Evolutionary conservation across 345 rosid genomes (phyloP).

Genomic region (Erysimum cheiranthoides): DNA sequence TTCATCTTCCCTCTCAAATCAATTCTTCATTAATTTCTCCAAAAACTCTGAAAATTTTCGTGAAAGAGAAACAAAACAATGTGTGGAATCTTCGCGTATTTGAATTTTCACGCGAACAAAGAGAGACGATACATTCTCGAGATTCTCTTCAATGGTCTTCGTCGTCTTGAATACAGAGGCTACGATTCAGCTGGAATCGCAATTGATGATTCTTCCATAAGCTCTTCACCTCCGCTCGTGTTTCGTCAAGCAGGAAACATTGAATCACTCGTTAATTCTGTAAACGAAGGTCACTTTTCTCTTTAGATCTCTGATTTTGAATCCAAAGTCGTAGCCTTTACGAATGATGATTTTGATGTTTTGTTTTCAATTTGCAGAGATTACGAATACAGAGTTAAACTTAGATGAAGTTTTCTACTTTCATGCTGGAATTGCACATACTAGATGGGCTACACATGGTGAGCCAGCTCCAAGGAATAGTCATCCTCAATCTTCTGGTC

Average conservation of each 20-base stretch:
- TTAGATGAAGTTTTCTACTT: slow-evolving; percentile 67
- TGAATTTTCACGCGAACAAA: slow-evolving; percentile 72
- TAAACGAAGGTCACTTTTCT: slow-evolving; percentile 65
- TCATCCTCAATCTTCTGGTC: slow-evolving; percentile 90
- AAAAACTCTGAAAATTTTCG: not conserved
- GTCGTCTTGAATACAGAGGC: slow-evolving; percentile 96
- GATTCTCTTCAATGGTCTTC: slow-evolving; percentile 90
- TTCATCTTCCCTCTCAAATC: slow-evolving; percentile 41
- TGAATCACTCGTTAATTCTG: slow-evolving; percentile 93
- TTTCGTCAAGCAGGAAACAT: slow-evolving; percentile 95
- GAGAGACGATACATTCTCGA: slow-evolving; percentile 85
- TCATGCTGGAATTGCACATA: slow-evolving; percentile 99
- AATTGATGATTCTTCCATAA: slow-evolving; percentile 54
- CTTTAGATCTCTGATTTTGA: slow-evolving; percentile 30
- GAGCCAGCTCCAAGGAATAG: slow-evolving; percentile 93
- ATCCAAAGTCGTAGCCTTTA: not conserved
- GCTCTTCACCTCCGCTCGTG: slow-evolving; percentile 58
- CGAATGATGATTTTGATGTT: not conserved
- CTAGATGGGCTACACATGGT: slow-evolving; percentile 98
- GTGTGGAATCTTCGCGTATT: slow-evolving; percentile 97
- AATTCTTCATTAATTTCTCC: slow-evolving; percentile 27
- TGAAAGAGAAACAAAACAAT: slow-evolving; percentile 35
- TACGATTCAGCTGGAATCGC: slow-evolving; percentile 95
- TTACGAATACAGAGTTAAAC: slow-evolving; percentile 63
- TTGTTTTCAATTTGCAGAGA: slow-evolving; percentile 54